Evolutionary conservation across 2,329 filamentous ascomycete species (phyloP), one percentile per base, ranked within the genome.

Genomic region (Sphaerulina vaccinii): DNA sequence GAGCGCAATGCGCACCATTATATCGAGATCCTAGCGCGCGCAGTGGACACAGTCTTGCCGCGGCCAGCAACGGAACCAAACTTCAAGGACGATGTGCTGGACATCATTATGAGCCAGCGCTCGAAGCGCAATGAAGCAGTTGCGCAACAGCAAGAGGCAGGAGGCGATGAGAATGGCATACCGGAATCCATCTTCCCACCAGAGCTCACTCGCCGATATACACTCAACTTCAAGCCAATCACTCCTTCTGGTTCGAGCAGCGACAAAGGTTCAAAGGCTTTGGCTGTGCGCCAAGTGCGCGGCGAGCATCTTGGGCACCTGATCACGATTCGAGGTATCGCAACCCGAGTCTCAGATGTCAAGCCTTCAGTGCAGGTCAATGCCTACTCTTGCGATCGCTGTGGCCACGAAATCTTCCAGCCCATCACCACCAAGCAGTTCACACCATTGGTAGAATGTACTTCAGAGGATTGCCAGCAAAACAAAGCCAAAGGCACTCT

Each of bases 341-440:
- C 91, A 2, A 99, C 93, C 1, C 82, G 93, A 66, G 93, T 97
- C 1, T 96, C 93, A 2, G 93, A 99, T 67, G 93, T 99, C 63
- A 99, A 99, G 77, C 93, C 93, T 32, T 85, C 93, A 9, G 88
- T 97, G n/a, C 88, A 92, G 68, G 95, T 99, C 67, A 96, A 95
- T 70, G 93, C 93, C 32, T 99, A 99, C 73, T 93, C 91, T 47
- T 99, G 93, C 73, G 93, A 99, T 71, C 85, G 90, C 56, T 99
- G 93, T 66, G 93, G 93, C 52, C 91, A 87, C 68, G 93, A 99
- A 73, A 92, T 99, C 65, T 99, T 97, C 79, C 93, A 99, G 73
- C 92, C 95, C 3, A 82, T 99, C 64, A 89, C 83, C 51, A 87
- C 90, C 50, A 96, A 91, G 72, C 88, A 95, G 62, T 99, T 90